Evolutionary conservation across 1,284 basidiomycete species (phyloP).

Genomic region (Fistulina hepatica): DNA sequence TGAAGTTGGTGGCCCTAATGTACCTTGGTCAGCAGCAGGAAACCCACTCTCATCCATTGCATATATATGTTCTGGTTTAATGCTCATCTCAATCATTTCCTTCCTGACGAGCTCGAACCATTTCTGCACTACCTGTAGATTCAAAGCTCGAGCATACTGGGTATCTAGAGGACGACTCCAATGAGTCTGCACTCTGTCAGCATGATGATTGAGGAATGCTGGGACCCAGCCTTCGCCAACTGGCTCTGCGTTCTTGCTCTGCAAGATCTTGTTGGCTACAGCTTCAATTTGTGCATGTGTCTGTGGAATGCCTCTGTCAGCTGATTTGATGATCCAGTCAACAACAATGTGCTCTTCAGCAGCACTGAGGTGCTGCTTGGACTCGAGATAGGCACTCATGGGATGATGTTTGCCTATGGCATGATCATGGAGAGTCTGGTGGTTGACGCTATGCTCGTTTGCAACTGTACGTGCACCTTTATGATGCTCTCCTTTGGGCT

Average conservation of each 20-base stretch:
- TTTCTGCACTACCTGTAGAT: neutral
- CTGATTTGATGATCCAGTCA: conserved; percentile 5
- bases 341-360: conserved; percentile 6
- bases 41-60: conserved; percentile 7
- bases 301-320: conserved; percentile 7
- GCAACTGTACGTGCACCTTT: too few relatives aligned
- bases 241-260: neutral
- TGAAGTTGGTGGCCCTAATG: too few relatives aligned
- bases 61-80: neutral
- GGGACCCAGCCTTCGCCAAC: conserved; percentile 6
- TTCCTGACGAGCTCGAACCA: conserved; percentile 4
- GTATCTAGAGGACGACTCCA: conserved; percentile 7
- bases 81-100: neutral
- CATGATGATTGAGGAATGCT: conserved; percentile 4
- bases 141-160: conserved; percentile 5
- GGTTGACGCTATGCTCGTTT: too few relatives aligned
- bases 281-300: conserved; percentile 1
- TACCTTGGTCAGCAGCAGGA: conserved; percentile 2
- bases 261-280: neutral
- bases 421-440: too few relatives aligned
- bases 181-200: conserved; percentile 3
- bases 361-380: conserved; percentile 6
- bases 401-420: too few relatives aligned
- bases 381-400: too few relatives aligned
- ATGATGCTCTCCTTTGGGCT: too few relatives aligned